These are phyloP conservation scores for Penstemon davidsonii DNA, from an alignment of 257 asterid genomes.

Conservation along the genomic window DNA sequence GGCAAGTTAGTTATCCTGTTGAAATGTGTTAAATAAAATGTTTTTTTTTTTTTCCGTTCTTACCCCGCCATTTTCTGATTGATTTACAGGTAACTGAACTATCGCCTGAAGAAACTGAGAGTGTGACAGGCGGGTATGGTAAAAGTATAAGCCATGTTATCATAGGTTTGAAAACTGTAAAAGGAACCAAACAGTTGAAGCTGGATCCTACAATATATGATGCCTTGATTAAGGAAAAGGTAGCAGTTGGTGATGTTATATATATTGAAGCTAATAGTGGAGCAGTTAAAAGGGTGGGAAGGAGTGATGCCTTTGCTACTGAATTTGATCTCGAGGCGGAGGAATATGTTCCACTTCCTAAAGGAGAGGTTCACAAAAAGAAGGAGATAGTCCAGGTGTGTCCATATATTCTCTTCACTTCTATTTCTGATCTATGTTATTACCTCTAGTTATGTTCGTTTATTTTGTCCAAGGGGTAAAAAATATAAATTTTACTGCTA, in stretches of 20 bases:
- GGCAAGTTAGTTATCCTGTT: slow-evolving; percentile 39
- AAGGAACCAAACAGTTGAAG: slow-evolving; percentile 93
- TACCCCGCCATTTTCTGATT: slow-evolving; percentile 8
- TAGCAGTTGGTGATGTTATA: slow-evolving; percentile 97
- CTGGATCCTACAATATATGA: slow-evolving; percentile 93
- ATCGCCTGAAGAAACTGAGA: slow-evolving; percentile 93
- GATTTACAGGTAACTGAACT: slow-evolving; percentile 80
- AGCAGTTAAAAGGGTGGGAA: slow-evolving; percentile 97
- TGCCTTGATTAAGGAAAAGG: slow-evolving; percentile 95
- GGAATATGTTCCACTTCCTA: slow-evolving; percentile 96
- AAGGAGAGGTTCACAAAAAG: slow-evolving; percentile 98
- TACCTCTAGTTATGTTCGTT: background rate
- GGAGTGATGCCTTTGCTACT: slow-evolving; percentile 96
- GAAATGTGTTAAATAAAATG: background rate
- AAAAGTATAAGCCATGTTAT: slow-evolving; percentile 89
- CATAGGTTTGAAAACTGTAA: slow-evolving; percentile 90
- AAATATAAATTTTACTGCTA: background rate
- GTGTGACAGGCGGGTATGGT: slow-evolving; percentile 93
- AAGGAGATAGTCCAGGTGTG: slow-evolving; percentile 95
- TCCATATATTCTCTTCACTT: background rate
- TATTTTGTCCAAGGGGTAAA: no score
- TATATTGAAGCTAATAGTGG: slow-evolving; percentile 93
- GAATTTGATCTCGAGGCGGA: slow-evolving; percentile 98
- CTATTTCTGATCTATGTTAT: no score
- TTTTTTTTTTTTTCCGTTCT: slow-evolving; percentile 17